These are phyloP conservation scores for Rehmannia glutinosa DNA, from an alignment of 257 asterid genomes.

Conservation along the genomic window DNA sequence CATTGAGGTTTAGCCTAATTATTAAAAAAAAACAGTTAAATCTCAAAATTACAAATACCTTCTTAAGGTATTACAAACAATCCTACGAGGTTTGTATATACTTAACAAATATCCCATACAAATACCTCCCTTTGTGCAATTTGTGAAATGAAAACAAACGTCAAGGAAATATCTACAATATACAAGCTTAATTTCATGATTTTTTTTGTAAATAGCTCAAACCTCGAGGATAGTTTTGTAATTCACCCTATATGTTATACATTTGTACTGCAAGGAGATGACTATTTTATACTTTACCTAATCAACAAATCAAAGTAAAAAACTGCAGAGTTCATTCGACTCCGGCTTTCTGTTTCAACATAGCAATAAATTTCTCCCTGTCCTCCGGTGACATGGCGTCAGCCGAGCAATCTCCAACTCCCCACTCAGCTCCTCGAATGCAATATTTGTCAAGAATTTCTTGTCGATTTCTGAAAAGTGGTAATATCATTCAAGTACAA, in stretches of 20 bases:
- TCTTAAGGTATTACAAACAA: too few relatives aligned
- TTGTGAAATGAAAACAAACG: too few relatives aligned
- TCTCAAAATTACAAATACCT: background rate
- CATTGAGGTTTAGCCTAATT: background rate
- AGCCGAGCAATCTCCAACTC: constrained; percentile 95
- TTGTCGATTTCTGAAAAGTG: constrained; percentile 54
- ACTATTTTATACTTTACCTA: background rate
- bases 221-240: too few relatives aligned
- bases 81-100: too few relatives aligned
- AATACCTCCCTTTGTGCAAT: too few relatives aligned
- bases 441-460: constrained; percentile 71
- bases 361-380: constrained; percentile 63
- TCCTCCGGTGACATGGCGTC: constrained; percentile 84
- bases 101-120: too few relatives aligned
- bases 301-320: background rate
- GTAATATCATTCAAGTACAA: too few relatives aligned
- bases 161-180: too few relatives aligned
- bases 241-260: too few relatives aligned
- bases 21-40: background rate
- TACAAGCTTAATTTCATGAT: too few relatives aligned
- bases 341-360: constrained; percentile 85
- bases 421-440: constrained; percentile 97
- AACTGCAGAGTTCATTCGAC: constrained; percentile 38
- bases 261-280: too few relatives aligned
- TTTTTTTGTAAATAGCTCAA: too few relatives aligned